phyloP scores from a whole-genome alignment of 225 moss, liverwort and hornwort genomes.

The Takakia lepidozioides region DNA sequence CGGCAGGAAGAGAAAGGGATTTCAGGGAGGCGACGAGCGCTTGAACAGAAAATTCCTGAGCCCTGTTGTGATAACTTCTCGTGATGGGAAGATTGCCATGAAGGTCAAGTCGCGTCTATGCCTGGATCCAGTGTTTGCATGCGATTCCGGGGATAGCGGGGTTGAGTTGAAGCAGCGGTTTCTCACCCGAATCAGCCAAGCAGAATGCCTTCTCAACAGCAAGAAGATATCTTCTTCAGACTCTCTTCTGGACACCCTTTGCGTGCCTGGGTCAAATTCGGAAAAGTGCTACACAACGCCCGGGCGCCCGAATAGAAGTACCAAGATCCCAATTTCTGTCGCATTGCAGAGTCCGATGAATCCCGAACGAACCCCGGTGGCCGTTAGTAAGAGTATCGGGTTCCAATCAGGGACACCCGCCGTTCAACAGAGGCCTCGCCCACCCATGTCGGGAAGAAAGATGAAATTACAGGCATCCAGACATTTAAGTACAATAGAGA shows the following conservation, averaged over 20 bases:
- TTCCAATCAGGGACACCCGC: slow-evolving; percentile 12
- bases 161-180: slow-evolving; percentile 39
- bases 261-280: slow-evolving; percentile 21
- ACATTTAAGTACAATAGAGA: slow-evolving; percentile 49
- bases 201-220: slow-evolving; percentile 26
- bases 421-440: slow-evolving; percentile 29
- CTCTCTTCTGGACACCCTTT: too few species aligned
- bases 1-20: slow-evolving; percentile 34
- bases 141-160: slow-evolving; percentile 11
- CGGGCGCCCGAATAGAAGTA: slow-evolving; percentile 13
- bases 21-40: slow-evolving; percentile 31
- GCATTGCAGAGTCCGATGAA: too few species aligned
- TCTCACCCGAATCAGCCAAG: slow-evolving; percentile 29
- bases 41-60: slow-evolving; percentile 59
- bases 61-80: slow-evolving; percentile 48
- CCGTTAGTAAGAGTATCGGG: slow-evolving; percentile 6
- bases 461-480: slow-evolving; percentile 39
- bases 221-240: slow-evolving; percentile 17
- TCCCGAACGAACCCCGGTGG: too few species aligned
- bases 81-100: slow-evolving; percentile 52
- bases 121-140: slow-evolving; percentile 12
- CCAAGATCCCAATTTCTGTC: slow-evolving; percentile 27
- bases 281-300: too few species aligned
- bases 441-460: slow-evolving; percentile 54
- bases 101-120: slow-evolving; percentile 35